phyloP scores from a whole-genome alignment of 2,329 filamentous ascomycete species.

The Aspergillus hiratsukae region DNA sequence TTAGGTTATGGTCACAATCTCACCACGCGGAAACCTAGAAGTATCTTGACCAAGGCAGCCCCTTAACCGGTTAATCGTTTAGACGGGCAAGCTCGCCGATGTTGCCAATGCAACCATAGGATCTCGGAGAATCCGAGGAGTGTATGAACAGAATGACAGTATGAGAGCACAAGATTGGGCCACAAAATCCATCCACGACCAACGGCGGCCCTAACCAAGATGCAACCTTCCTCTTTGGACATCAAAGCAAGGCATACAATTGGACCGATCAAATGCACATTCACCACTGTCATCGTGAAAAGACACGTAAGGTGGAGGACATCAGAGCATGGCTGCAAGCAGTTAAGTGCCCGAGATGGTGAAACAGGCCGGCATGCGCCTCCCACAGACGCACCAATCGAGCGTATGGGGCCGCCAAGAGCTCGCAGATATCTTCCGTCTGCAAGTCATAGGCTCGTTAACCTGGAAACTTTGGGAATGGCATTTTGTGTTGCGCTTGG shows the following conservation, averaged over 20 bases:
- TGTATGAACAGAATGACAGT: not conserved
- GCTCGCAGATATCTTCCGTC: not conserved
- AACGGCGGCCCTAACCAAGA: not conserved
- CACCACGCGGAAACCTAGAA: not conserved
- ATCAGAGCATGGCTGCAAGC: constrained; percentile 15
- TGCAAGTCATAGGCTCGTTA: not conserved
- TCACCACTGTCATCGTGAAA: constrained; percentile 1
- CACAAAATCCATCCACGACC: not conserved
- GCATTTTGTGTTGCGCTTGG: not conserved
- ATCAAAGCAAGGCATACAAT: not conserved
- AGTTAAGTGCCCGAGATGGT: constrained; percentile 26
- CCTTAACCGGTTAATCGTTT: not conserved
- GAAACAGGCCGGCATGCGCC: constrained; percentile 21
- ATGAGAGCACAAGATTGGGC: not conserved
- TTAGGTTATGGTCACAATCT: not conserved
- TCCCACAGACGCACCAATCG: not conserved
- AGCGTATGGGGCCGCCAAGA: not conserved
- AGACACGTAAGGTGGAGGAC: constrained; percentile 24
- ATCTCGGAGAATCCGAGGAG: not conserved
- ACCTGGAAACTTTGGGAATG: not conserved
- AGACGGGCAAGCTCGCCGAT: not conserved
- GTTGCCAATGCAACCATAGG: not conserved
- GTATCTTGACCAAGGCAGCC: not conserved
- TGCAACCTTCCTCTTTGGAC: not conserved
- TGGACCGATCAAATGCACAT: not conserved